Evolutionary conservation across 1,139 yeast species (phyloP).

Genomic region (Blastobotrys serpentis): DNA sequence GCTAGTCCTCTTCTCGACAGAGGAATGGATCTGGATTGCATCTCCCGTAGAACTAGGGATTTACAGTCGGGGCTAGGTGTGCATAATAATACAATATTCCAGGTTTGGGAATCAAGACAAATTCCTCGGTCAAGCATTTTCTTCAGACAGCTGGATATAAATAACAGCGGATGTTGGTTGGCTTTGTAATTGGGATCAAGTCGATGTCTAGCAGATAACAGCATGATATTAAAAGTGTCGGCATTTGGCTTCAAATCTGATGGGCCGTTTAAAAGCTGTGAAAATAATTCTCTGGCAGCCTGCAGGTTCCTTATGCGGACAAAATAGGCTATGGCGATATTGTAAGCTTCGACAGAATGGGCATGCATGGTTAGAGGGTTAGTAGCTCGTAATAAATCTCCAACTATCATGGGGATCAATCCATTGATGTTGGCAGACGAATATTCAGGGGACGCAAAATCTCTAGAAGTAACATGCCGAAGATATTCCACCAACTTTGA

Average conservation of each 20-base stretch:
- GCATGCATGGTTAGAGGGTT: slow-evolving; percentile 39
- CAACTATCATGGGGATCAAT: slow-evolving; percentile 26
- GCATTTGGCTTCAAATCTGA: slow-evolving; percentile 40
- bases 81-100: slow-evolving; percentile 37
- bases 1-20: slow-evolving; percentile 26
- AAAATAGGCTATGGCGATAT: slow-evolving; percentile 46
- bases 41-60: slow-evolving; percentile 23
- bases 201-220: slow-evolving; percentile 33
- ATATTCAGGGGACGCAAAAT: slow-evolving; percentile 2
- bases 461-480: slow-evolving; percentile 7
- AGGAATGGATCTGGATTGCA: slow-evolving; percentile 28
- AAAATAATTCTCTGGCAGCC: slow-evolving; percentile 43
- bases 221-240: slow-evolving; percentile 46
- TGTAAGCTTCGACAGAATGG: slow-evolving; percentile 43
- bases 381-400: slow-evolving; percentile 44
- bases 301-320: slow-evolving; percentile 42
- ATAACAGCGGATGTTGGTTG: slow-evolving; percentile 32
- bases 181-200: slow-evolving; percentile 36
- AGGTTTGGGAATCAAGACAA: slow-evolving; percentile 42
- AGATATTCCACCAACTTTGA: slow-evolving; percentile 5
- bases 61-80: slow-evolving; percentile 26
- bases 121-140: slow-evolving; percentile 37
- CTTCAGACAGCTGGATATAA: slow-evolving; percentile 26
- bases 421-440: slow-evolving; percentile 14
- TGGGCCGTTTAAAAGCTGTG: background rate